These are phyloP conservation scores for Nemania sp. DNA, from an alignment of 2,329 filamentous ascomycete species.

Conservation along the genomic window DNA sequence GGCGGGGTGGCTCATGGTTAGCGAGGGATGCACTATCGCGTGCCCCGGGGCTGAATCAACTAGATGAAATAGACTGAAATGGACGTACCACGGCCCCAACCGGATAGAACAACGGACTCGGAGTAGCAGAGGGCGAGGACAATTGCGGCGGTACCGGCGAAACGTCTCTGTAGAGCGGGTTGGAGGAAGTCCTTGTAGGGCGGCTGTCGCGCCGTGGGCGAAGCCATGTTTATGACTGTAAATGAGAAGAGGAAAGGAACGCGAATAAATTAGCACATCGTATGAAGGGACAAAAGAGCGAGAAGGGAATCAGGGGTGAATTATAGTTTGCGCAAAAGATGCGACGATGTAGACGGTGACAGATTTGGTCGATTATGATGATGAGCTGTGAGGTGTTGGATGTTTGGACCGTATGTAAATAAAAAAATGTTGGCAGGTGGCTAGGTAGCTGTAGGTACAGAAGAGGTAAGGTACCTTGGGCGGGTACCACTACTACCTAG, in stretches of 20 bases:
- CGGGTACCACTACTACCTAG: too few relatives aligned
- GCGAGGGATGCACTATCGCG: neutral
- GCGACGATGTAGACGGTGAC: neutral
- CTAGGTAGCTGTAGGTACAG: neutral
- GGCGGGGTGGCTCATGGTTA: constrained; percentile 30
- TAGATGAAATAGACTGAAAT: neutral
- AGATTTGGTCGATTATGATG: constrained; percentile 1
- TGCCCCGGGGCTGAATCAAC: neutral
- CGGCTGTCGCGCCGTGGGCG: constrained; percentile 65
- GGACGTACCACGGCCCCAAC: constrained; percentile 75
- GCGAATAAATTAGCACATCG: constrained; percentile 35
- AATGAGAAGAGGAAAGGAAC: constrained; percentile 1
- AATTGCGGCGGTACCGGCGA: constrained; percentile 79
- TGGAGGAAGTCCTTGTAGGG: constrained; percentile 91
- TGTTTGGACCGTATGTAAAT: constrained; percentile 21
- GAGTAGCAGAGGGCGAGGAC: constrained; percentile 78
- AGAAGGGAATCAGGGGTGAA: neutral
- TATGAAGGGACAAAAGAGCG: neutral
- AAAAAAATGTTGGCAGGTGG: constrained; percentile 20
- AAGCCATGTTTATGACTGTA: constrained; percentile 61
- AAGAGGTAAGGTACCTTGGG: neutral
- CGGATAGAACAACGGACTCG: constrained; percentile 76
- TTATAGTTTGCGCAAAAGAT: constrained; percentile 2
- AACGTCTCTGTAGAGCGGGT: constrained; percentile 86
- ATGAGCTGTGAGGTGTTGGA: too few relatives aligned